Base-by-base conservation (phyloP, 495 filamentous ascomycete species). In the Xylaria bambusicola region DNA sequence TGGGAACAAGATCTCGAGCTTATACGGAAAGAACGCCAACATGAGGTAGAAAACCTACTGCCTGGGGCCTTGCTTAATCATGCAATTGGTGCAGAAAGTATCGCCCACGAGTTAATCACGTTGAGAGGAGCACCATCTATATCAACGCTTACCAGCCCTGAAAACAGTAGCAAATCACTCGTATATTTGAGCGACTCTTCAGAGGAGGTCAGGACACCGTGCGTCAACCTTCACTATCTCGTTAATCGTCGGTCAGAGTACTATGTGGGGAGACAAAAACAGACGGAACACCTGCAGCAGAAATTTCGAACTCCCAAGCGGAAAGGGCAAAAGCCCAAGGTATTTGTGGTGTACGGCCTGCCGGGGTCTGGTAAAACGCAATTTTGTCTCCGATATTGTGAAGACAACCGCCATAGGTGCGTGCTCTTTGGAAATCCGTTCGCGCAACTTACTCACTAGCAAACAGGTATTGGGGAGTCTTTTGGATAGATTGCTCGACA, bases 401-500 rank as follows among this genome's bases (percentile, higher is more conserved):
- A 69, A 66, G 61, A 77, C 76, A 60, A 77, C 69, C 63, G 73
- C 68, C 3, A 55, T 71, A 52, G 66, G 74, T 31, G 55, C 71
- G 52, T 56, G 12, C 27, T 27, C 10, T 29, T 64, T 5, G 5
- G 29, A 24, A 50, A 64, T 10, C 54, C 57, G 54, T 65, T 65
- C 36, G 48, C n/a, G 3, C 18, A 6, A 17, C 0, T 40, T 36
- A 41, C 23, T 35, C 47, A 23, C 18, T 42, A 13, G 10, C 10
- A 7, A 57, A 20, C 3, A 78, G 75, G 26, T 80, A 71, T 40
- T 77, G 74, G 73, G 76, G 74, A 7, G 61, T 80, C 6, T 80
- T 81, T 62, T 80, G 70, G 62, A 62, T 79, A 45, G 75, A 80
- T 63, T 77, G 62, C 27, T 76, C 70, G 47, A 71, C 54, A 36